Conservation (phyloP, 1,284 basidiomycete genomes). For the Trichosporon ovoides region DNA sequence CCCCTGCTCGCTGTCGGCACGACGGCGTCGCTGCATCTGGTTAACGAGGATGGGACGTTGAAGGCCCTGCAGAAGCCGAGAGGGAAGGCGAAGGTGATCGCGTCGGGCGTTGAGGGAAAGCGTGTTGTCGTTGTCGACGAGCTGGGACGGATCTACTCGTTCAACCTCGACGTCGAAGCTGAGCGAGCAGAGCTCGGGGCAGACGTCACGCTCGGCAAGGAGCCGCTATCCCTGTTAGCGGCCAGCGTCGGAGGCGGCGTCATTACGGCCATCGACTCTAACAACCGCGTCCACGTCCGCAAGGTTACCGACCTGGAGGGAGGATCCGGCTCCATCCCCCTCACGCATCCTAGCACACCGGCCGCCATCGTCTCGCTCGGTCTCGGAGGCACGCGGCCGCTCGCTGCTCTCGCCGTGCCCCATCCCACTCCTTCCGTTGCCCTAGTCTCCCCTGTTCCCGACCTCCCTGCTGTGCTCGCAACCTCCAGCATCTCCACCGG, state of each 20-base stretch:
- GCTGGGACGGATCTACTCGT: constrained; percentile 13
- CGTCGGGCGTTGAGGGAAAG: constrained; percentile 3
- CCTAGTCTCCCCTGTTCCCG: constrained; percentile 27
- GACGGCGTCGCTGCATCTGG: constrained; percentile 4
- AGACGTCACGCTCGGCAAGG: constrained; percentile 15
- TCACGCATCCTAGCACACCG: constrained; percentile 12
- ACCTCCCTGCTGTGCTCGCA: constrained; percentile 30
- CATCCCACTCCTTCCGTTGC: constrained; percentile 29
- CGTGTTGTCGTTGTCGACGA: constrained; percentile 19
- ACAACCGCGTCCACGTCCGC: constrained; percentile 15
- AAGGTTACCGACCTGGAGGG: constrained; percentile 11
- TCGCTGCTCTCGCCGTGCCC: constrained; percentile 25
- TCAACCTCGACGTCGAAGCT: constrained; percentile 18
- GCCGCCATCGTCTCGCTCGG: constrained; percentile 26
- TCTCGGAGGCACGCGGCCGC: constrained; percentile 13
- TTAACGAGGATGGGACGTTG: constrained; percentile 9
- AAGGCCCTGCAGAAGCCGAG: not conserved
- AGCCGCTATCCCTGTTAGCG: constrained; percentile 10
- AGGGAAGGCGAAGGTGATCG: constrained; percentile 13
- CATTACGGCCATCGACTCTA: constrained; percentile 28
- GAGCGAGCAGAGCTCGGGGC: constrained; percentile 13
- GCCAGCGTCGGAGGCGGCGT: constrained; percentile 33
- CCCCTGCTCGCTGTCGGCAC: constrained; percentile 16
- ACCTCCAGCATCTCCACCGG: constrained; percentile 22
- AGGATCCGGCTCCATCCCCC: not conserved